These are phyloP conservation scores for Aspergillus luchuensis DNA, from an alignment of 2,329 filamentous ascomycete genomes.

Conservation along the genomic window DNA sequence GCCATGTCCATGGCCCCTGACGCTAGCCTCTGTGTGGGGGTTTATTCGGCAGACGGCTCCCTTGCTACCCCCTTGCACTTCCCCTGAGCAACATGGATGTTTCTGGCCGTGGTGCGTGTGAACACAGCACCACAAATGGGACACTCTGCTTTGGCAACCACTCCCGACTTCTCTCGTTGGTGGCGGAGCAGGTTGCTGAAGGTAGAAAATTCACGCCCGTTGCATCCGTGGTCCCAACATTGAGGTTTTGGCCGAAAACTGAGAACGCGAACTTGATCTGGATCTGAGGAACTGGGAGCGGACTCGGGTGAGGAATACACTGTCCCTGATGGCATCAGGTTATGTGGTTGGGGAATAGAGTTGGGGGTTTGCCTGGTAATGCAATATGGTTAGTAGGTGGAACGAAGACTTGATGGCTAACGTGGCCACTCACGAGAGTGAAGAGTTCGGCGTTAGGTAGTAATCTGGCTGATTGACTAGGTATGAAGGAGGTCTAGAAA, in stretches of 20 bases:
- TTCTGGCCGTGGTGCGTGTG: conserved; percentile 82
- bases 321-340: conserved; percentile 26
- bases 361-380: conserved; percentile 28
- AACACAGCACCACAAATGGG: conserved; percentile 92
- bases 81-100: conserved; percentile 82
- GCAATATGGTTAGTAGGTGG: conserved; percentile 14
- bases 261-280: conserved; percentile 64
- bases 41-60: conserved; percentile 32
- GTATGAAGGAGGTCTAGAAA: conserved; percentile 34
- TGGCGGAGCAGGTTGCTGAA: conserved; percentile 93
- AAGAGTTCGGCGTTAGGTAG: conserved; percentile 34
- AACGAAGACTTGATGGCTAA: neutral
- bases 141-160: conserved; percentile 83
- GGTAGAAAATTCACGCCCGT: conserved; percentile 91
- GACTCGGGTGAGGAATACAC: conserved; percentile 34
- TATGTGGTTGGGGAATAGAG: conserved; percentile 30
- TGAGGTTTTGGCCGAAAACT: conserved; percentile 86
- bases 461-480: conserved; percentile 38
- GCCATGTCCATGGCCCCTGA: neutral
- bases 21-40: neutral
- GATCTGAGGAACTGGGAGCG: conserved; percentile 33
- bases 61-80: conserved; percentile 73
- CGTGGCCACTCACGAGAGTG: conserved; percentile 32
- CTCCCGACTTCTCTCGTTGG: conserved; percentile 91
- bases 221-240: conserved; percentile 97